phyloP scores from a whole-genome alignment of 345 rosid genomes.

The Euclidium syriacum region DNA sequence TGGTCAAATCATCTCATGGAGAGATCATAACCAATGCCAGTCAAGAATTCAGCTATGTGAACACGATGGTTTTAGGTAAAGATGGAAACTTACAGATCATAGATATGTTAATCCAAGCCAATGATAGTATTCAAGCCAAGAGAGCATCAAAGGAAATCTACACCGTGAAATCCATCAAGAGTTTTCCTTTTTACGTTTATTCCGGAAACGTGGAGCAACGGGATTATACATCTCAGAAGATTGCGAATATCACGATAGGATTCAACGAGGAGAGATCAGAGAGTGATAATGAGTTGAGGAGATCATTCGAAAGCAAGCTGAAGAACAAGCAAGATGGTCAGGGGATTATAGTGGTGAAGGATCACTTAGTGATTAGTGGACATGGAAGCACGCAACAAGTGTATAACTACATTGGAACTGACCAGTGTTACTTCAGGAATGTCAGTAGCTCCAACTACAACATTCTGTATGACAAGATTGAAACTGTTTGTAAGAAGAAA shows the following conservation, averaged over 20 bases:
- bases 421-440: constrained; percentile 67
- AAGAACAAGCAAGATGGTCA: constrained; percentile 50
- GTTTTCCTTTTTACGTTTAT: constrained; percentile 41
- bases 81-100: constrained; percentile 51
- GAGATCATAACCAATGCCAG: constrained; percentile 41
- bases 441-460: constrained; percentile 65
- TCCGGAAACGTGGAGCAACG: constrained; percentile 37
- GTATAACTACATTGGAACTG: constrained; percentile 42
- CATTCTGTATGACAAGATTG: constrained; percentile 45
- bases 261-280: constrained; percentile 48
- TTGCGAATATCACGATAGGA: constrained; percentile 47
- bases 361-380: constrained; percentile 47
- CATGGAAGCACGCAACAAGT: constrained; percentile 51
- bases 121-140: constrained; percentile 42
- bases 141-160: constrained; percentile 21
- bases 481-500: constrained; percentile 30
- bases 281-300: constrained; percentile 18
- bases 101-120: constrained; percentile 48
- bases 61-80: constrained; percentile 51
- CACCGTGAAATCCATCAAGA: constrained; percentile 38
- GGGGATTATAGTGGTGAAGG: constrained; percentile 42
- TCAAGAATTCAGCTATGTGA: constrained; percentile 52
- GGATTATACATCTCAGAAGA: constrained; percentile 26
- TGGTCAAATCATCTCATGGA: constrained; percentile 68
- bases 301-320: constrained; percentile 32